These are phyloP conservation scores for Penicillium griseofulvum DNA, from an alignment of 2,329 filamentous ascomycete genomes.

Conservation along the genomic window DNA sequence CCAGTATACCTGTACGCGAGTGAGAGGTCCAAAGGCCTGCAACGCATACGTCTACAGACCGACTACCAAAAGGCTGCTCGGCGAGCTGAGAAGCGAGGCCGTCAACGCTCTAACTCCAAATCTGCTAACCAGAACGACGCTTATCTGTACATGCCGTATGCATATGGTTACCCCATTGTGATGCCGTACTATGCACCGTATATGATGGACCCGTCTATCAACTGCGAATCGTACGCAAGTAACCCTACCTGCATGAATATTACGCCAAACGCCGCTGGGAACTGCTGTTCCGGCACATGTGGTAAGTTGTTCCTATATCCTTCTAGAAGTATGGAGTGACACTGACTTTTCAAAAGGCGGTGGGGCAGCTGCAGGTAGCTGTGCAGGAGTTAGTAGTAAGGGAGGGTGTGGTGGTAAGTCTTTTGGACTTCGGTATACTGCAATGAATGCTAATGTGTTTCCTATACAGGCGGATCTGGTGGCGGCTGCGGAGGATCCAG, in stretches of 20 bases:
- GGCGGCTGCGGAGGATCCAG: constrained; percentile 15
- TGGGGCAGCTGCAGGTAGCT: constrained; percentile 18
- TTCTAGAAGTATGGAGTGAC: background rate
- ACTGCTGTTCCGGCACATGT: constrained; percentile 51
- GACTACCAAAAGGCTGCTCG: constrained; percentile 52
- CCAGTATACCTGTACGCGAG: constrained; percentile 16
- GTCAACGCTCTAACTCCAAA: constrained; percentile 32
- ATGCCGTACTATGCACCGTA: constrained; percentile 50
- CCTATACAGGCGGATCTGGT: constrained; percentile 1
- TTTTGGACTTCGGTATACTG: background rate
- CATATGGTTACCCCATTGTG: constrained; percentile 47
- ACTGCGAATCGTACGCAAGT: constrained; percentile 42
- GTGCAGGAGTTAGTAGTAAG: constrained; percentile 28
- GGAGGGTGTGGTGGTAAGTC: constrained; percentile 13
- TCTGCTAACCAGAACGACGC: constrained; percentile 3
- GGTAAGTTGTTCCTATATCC: constrained; percentile 10
- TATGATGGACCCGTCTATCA: constrained; percentile 44
- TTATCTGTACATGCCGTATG: constrained; percentile 31
- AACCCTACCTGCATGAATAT: constrained; percentile 48
- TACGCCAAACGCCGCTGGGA: constrained; percentile 41
- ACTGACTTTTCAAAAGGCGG: constrained; percentile 5
- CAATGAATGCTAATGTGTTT: background rate
- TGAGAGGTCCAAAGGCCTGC: constrained; percentile 17
- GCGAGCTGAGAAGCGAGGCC: constrained; percentile 30
- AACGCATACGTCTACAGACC: constrained; percentile 38